Conservation (phyloP, 1,139 yeast genomes). For the Yamadazyma dendronema region DNA sequence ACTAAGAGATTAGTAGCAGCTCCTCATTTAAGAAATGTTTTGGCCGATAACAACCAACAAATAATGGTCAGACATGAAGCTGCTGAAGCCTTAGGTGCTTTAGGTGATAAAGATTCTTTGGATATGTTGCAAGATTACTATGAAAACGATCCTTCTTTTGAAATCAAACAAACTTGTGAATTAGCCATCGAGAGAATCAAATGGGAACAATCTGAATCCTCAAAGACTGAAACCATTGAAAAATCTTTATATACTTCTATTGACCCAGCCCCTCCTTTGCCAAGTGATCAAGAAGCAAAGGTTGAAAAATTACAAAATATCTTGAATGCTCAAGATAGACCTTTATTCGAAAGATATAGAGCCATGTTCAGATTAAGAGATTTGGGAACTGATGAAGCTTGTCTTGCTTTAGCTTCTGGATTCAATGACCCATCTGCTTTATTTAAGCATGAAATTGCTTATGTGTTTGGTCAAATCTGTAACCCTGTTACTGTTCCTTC, state of each 20-base stretch:
- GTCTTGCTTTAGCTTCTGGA: slow-evolving; percentile 87
- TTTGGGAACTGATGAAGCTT: slow-evolving; percentile 89
- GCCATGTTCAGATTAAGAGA: slow-evolving; percentile 98
- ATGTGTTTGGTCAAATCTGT: slow-evolving; percentile 95
- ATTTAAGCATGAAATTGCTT: slow-evolving; percentile 96
- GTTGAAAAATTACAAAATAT: slow-evolving; percentile 64
- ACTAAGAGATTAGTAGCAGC: slow-evolving; percentile 82
- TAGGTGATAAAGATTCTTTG: slow-evolving; percentile 80
- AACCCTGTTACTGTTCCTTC: slow-evolving; percentile 92
- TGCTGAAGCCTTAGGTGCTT: slow-evolving; percentile 97
- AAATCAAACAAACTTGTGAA: slow-evolving; percentile 96
- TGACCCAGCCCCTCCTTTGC: slow-evolving; percentile 98
- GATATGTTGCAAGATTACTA: slow-evolving; percentile 61
- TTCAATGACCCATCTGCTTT: slow-evolving; percentile 88
- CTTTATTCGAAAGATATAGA: slow-evolving; percentile 91
- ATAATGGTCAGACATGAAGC: slow-evolving; percentile 99
- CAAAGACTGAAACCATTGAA: slow-evolving; percentile 66
- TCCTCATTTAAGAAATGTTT: slow-evolving; percentile 69
- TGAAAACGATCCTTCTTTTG: slow-evolving; percentile 74
- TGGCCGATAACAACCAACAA: slow-evolving; percentile 68
- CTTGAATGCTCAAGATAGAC: slow-evolving; percentile 71
- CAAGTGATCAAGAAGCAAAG: slow-evolving; percentile 54
- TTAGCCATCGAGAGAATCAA: slow-evolving; percentile 91
- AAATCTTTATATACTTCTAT: slow-evolving; percentile 79
- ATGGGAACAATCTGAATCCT: slow-evolving; percentile 78